Base-by-base conservation (phyloP, 1,284 basidiomycete genomes). In the Ganoderma leucocontextum region DNA sequence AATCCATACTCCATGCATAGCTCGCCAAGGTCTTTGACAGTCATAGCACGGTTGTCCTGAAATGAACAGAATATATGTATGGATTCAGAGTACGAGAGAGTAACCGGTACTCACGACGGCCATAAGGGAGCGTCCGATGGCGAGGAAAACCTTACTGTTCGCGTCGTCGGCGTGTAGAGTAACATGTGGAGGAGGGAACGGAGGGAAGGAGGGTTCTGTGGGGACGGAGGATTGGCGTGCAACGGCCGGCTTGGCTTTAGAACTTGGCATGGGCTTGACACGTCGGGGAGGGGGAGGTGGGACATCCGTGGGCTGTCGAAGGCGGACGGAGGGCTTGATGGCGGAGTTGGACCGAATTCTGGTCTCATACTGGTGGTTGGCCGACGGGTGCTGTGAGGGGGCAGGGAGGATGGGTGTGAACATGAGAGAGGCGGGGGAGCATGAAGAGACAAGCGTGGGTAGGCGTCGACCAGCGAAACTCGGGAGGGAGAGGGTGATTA, bases 21-120 rank as follows among this genome's bases (percentile, higher is more conserved):
- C 72, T 92, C 90, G 53, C 91, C 88, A 65, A 93, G 87, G 81
- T 93, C 91, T 78, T 93, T 93, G 81, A 93, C 90, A 55, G 91
- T 93, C 89, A 93, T 91, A 53, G 91, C 91, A 60, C 90, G 87
- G 79, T 93, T 93, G 77, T 90, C 86, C 90, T 92, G 66, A 57
- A 69, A 66, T 67, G 65, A 17, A 63, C 55, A 62, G 63, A 68
- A 47, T 47, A 68, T 63, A 65, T 68, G 42, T 70, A 68, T 42
- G 60, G 35, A 36, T 33, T 29, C 25, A 38, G 10, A 58, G 52
- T 41, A 63, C n/a, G 49, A 36, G 35, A 66, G 65, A 55, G 64
- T 59, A 47, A 67, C 64, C 63, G 52, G 44, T 2, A 88, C 90
- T 76, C 74, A 91, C 91, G 65, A 93, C 89, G 52, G 91, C 89